These are phyloP conservation scores for Diaporthe citri DNA, from an alignment of 2,329 filamentous ascomycete genomes.

Conservation along the genomic window DNA sequence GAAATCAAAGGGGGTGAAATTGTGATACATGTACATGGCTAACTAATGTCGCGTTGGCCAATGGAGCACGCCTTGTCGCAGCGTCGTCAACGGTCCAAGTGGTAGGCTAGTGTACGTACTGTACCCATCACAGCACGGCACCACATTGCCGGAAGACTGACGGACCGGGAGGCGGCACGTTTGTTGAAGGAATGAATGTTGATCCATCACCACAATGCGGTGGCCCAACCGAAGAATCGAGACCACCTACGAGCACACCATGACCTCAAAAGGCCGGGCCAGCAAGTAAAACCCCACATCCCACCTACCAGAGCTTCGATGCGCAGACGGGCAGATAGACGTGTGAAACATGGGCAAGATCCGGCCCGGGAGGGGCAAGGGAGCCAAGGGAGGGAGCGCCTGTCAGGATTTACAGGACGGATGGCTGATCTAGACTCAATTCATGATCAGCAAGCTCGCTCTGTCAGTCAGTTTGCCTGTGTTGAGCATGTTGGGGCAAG, in stretches of 20 bases:
- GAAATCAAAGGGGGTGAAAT: conserved; percentile 16
- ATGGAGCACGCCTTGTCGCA: background rate
- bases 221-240: background rate
- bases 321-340: background rate
- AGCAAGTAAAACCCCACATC: background rate
- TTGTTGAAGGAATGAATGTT: background rate
- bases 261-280: conserved; percentile 16
- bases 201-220: background rate
- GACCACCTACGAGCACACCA: background rate
- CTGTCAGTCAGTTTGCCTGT: background rate
- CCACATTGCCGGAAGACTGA: background rate
- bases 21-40: conserved; percentile 10
- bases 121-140: conserved; percentile 1
- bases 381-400: background rate
- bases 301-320: background rate
- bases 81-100: background rate
- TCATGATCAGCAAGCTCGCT: background rate
- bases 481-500: background rate
- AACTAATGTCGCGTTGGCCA: background rate
- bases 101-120: background rate
- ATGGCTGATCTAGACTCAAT: background rate
- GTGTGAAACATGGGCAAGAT: conserved; percentile 26
- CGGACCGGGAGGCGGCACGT: background rate
- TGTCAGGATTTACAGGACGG: background rate
- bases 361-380: background rate